phyloP scores from a whole-genome alignment of 768 basidiomycete genomes.

The Tulasnella sp. region DNA sequence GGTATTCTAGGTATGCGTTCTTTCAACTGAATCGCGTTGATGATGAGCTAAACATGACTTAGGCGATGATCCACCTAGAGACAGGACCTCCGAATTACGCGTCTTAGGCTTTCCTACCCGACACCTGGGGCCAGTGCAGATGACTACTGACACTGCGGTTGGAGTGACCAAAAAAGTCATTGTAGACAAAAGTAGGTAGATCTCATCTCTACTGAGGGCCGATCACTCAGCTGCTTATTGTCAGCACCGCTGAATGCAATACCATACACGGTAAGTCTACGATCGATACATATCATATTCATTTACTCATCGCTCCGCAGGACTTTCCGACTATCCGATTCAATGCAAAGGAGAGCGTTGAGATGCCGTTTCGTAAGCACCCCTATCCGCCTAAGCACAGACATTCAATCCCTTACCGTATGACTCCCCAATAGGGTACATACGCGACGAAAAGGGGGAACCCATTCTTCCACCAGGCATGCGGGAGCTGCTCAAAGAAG shows the following conservation, averaged over 20 bases:
- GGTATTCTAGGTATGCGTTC: conserved; percentile 43
- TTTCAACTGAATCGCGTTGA: not conserved
- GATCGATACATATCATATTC: not conserved
- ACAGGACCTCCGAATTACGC: conserved; percentile 81
- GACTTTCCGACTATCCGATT: conserved; percentile 85
- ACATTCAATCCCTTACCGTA: conserved; percentile 23
- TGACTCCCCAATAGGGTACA: conserved; percentile 43
- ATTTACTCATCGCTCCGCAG: conserved; percentile 32
- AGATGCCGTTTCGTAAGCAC: conserved; percentile 90
- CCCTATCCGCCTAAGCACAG: not conserved
- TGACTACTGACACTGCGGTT: conserved; percentile 97
- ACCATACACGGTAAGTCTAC: conserved; percentile 48
- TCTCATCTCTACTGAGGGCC: conserved; percentile 4
- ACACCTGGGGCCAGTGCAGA: conserved; percentile 78
- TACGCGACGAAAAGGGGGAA: conserved; percentile 35
- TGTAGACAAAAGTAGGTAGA: conserved; percentile 19
- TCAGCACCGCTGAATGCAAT: conserved; percentile 56
- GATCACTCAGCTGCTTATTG: not conserved
- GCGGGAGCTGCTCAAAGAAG: conserved; percentile 70
- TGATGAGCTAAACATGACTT: conserved; percentile 15
- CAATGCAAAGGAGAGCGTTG: conserved; percentile 77
- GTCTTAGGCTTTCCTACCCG: conserved; percentile 74
- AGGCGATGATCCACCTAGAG: conserved; percentile 94
- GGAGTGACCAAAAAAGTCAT: conserved; percentile 40
- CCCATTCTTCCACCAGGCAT: conserved; percentile 83